Evolutionary conservation across 768 basidiomycete genomes (phyloP), one percentile per base, ranked within the genome.

Genomic region (Fibroporia radiculosa): DNA sequence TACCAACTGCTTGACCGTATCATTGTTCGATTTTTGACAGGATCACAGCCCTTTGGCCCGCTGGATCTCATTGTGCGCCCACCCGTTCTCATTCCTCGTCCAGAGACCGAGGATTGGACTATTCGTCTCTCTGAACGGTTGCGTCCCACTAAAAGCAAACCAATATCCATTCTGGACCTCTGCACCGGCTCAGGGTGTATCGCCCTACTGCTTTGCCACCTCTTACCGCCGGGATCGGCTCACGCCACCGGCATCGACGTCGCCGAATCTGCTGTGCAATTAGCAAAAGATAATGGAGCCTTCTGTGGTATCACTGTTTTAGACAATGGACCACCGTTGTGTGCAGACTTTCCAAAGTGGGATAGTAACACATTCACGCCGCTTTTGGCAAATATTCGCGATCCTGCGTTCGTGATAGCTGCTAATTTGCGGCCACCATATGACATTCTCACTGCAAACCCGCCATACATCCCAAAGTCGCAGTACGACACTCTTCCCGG

Each of bases 151-250:
- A 52, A 14, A 29, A 16, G 29, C 62, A 44, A 28, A 10, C 65
- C 66, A 0, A 22, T 72, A 13, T 67, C 66, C 24, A 63, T 93
- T 22, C 70, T 97, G 25, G 95, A 99, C 66, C 77, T 98, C 35
- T 92, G 93, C 61, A 95, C 93, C 4, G 95, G 95, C 36, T 78
- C 90, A 0, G 95, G 87, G 12, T 93, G 92, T 61, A 93, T 97
- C 40, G 86, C 92, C 1, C 74, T 96, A 32, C 70, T 90, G n/a
- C 69, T 98, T 14, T 81, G 80, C 56, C 73, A 81, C 52, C 63
- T 79, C 37, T 77, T 78, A 65, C 75, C 79, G 13, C 62, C 68
- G 35, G 78, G 76, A 39, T 72, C 67, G 49, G 52, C 78, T 36
- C 66, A 61, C 7, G 77, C 83, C 1, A 64, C 72, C 48, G 88